These are phyloP conservation scores for Alliaria petiolata DNA, from an alignment of 345 rosid species.

Conservation along the genomic window DNA sequence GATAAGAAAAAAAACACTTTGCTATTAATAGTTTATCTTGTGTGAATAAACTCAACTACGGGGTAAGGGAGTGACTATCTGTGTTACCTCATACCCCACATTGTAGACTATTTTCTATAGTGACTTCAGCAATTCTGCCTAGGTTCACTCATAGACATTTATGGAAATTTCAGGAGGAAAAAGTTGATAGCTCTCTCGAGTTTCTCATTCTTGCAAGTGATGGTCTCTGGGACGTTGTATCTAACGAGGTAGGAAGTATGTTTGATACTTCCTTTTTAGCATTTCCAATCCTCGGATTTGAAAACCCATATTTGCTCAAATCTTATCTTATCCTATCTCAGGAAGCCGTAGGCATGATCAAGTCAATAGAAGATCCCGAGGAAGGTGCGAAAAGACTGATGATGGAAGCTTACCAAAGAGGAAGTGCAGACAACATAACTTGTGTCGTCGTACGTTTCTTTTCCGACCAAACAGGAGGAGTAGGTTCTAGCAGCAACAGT, in stretches of 20 bases:
- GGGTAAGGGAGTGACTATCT: background rate
- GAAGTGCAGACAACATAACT: conserved; percentile 97
- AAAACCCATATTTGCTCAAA: conserved; percentile 4
- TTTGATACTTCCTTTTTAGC: background rate
- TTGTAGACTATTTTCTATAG: background rate
- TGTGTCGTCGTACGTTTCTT: conserved; percentile 90
- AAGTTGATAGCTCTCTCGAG: conserved; percentile 87
- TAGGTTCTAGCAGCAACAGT: conserved; percentile 31
- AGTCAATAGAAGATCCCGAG: conserved; percentile 78
- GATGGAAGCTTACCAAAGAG: conserved; percentile 93
- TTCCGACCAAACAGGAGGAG: conserved; percentile 32
- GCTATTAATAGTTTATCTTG: background rate
- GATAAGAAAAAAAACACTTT: background rate
- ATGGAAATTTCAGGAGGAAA: conserved; percentile 73
- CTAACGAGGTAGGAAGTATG: conserved; percentile 65
- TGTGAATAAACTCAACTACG: background rate
- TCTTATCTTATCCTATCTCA: conserved; percentile 22
- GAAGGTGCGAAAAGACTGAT: conserved; percentile 79
- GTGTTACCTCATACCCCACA: background rate
- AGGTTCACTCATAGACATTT: background rate
- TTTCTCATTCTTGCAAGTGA: conserved; percentile 99
- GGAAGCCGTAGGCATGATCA: conserved; percentile 93
- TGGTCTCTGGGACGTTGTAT: conserved; percentile 98
- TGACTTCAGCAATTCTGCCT: background rate
- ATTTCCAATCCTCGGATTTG: background rate